phyloP scores from a whole-genome alignment of 768 basidiomycete species.

The Leucocoprinus leucothites region DNA sequence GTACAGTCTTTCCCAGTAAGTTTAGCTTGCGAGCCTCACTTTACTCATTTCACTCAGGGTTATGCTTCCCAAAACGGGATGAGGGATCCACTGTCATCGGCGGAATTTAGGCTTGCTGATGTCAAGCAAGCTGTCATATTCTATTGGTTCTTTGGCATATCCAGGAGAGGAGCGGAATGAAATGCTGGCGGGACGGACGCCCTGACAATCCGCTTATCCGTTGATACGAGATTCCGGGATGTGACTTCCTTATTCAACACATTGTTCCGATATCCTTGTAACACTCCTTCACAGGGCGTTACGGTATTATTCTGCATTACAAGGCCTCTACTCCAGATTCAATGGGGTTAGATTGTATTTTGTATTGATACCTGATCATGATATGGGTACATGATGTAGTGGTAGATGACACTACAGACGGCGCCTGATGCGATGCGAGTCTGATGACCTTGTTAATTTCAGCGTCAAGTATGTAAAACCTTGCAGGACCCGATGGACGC shows the following conservation, averaged over 20 bases:
- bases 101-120: not conserved
- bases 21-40: not conserved
- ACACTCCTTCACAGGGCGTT: not conserved
- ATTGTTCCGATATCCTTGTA: not conserved
- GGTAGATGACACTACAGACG: no score
- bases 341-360: not conserved
- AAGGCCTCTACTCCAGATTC: not conserved
- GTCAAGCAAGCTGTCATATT: not conserved
- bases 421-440: not conserved
- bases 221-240: not conserved
- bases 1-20: not conserved
- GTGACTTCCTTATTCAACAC: not conserved
- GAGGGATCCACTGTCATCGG: slow-evolving; percentile 1
- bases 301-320: no score
- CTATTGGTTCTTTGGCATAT: not conserved
- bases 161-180: not conserved
- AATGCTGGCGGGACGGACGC: not conserved
- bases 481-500: not conserved
- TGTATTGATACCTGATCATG: no score
- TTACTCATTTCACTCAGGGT: not conserved
- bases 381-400: not conserved
- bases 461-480: not conserved
- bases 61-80: not conserved
- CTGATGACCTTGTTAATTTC: not conserved
- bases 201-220: not conserved